Evolutionary conservation across 208 protist genomes (phyloP).

Genomic region (Trypanosomatidae sp.): DNA sequence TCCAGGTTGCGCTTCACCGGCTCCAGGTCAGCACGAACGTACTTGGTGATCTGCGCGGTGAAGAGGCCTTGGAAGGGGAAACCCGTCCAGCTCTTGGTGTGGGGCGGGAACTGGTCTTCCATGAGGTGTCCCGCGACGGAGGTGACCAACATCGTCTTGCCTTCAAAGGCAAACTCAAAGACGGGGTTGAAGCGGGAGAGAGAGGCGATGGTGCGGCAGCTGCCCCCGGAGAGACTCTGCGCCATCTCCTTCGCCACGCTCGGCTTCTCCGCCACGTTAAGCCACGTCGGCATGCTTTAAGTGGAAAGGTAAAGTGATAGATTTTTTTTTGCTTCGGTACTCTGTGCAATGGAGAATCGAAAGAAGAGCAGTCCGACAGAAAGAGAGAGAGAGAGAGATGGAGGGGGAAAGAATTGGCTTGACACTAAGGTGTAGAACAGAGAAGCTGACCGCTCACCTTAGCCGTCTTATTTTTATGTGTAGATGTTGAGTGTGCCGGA

Average conservation of each 20-base stretch:
- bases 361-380: too few species aligned
- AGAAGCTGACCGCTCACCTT: too few species aligned
- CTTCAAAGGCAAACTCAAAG: constrained; percentile 78
- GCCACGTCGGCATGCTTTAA: constrained; percentile 85
- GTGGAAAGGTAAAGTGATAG: too few species aligned
- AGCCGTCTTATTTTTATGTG: too few species aligned
- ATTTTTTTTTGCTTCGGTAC: too few species aligned
- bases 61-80: constrained; percentile 93
- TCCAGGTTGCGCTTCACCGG: constrained; percentile 82
- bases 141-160: constrained; percentile 94
- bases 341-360: too few species aligned
- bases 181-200: constrained; percentile 81
- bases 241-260: constrained; percentile 93
- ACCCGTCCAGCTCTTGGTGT: constrained; percentile 83
- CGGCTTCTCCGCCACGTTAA: constrained; percentile 96
- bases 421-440: too few species aligned
- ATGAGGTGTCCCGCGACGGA: constrained; percentile 97
- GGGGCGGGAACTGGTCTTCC: constrained; percentile 85
- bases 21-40: constrained; percentile 69
- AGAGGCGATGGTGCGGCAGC: constrained; percentile 36
- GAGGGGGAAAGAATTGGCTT: too few species aligned
- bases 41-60: constrained; percentile 73
- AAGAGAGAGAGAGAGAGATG: too few species aligned
- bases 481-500: too few species aligned
- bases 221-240: constrained; percentile 70